Base-by-base conservation (phyloP, 2,329 filamentous ascomycete genomes). In the Lachnellula hyalina region DNA sequence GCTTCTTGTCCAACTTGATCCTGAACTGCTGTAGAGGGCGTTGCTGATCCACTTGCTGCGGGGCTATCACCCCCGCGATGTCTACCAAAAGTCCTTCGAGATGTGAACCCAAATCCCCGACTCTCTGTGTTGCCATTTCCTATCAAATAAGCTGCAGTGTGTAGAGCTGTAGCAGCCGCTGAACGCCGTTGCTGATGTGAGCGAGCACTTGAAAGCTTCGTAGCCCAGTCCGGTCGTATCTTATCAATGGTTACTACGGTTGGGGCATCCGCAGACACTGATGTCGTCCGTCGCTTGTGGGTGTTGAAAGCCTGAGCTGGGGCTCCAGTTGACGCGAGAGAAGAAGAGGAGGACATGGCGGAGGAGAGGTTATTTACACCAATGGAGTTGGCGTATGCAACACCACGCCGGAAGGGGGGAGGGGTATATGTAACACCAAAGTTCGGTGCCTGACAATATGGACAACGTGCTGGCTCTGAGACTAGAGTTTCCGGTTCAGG, bases 351-450 rank as follows among this genome's bases (percentile, higher is more conserved):
- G 0, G 92, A 95, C 82, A 93, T 90, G 40, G 91, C 89, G 1
- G 90, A 85, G 44, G 75, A 72, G 14, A 77, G 71, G 51, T 72
- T 84, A 48, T 75, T 77, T 58, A 85, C 71, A 45, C 78, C 77
- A 19, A 74, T 60, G 21, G 75, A 67, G 58, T 82, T 75, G 1
- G 83, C 79, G 68, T 93, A 93, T 1, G 82, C 76, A 34, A 99
- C 73, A 1, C 94, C 94, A 60, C 92, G 81, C 23, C 91, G 85
- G 75, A 97, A 97, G 0, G 89, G 85, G 2, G 94, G 94, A 12
- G 91, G 81, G 4, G 93, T 85, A 70, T 96, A 99, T 0, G 90
- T 96, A n/a, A 99, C 88, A 47, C 94, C 94, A 68, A 97, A 96
- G 61, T 99, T 93, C 1, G 90, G 85, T 63, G 94, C 90, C 49